Evolutionary conservation across 352 stramenopile genomes (phyloP).

Genomic region (Phytophthora capsici): DNA sequence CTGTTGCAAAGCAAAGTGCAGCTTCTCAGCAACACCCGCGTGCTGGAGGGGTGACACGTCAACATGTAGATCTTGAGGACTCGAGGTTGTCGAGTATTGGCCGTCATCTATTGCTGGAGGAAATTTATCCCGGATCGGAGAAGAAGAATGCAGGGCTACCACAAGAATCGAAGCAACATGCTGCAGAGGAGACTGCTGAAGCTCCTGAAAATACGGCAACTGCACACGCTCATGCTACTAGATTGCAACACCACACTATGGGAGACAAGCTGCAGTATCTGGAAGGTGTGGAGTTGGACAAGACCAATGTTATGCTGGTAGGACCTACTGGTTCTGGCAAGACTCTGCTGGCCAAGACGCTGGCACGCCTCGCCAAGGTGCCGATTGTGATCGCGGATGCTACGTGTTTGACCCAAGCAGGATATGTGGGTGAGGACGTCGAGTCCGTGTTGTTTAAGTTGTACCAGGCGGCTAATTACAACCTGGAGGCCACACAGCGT

Average conservation of each 20-base stretch:
- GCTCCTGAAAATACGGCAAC: neutral
- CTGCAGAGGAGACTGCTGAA: constrained; percentile 10
- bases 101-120: constrained; percentile 65
- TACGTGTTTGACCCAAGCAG: constrained; percentile 97
- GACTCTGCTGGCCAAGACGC: constrained; percentile 97
- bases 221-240: constrained; percentile 16
- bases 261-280: constrained; percentile 69
- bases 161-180: constrained; percentile 19
- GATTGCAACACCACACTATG: constrained; percentile 34
- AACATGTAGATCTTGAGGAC: constrained; percentile 46
- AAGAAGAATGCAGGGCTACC: constrained; percentile 34
- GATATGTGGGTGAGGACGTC: constrained; percentile 99
- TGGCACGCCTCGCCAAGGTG: constrained; percentile 96
- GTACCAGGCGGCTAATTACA: constrained; percentile 96
- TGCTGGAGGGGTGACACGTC: constrained; percentile 31
- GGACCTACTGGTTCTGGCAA: constrained; percentile 97
- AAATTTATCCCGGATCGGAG: constrained; percentile 60
- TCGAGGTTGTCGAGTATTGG: constrained; percentile 45
- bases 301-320: constrained; percentile 97
- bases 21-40: constrained; percentile 33
- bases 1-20: constrained; percentile 28
- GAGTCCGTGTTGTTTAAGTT: constrained; percentile 98
- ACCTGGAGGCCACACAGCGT: constrained; percentile 95
- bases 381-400: constrained; percentile 98
- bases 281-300: constrained; percentile 96